These are phyloP conservation scores for Aspergillus quadrilineatus DNA, from an alignment of 2,329 filamentous ascomycete species.

Conservation along the genomic window DNA sequence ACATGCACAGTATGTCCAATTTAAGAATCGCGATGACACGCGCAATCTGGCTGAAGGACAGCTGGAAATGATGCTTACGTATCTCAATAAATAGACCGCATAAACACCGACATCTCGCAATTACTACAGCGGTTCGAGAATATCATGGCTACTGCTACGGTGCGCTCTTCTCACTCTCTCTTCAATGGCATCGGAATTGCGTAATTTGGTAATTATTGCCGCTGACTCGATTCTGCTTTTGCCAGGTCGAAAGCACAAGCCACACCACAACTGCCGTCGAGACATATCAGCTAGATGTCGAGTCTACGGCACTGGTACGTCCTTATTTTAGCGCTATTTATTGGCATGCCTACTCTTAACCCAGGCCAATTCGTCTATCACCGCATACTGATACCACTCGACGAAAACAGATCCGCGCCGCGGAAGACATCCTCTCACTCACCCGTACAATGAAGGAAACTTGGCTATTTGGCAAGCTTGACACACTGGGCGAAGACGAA, in stretches of 20 bases:
- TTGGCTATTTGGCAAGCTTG: conserved; percentile 65
- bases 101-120: conserved; percentile 46
- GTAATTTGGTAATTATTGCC: neutral
- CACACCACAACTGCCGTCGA: conserved; percentile 57
- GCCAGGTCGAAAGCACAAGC: conserved; percentile 51
- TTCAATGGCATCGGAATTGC: too few species aligned
- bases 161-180: conserved; percentile 26
- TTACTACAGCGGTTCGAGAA: conserved; percentile 56
- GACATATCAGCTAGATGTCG: conserved; percentile 58
- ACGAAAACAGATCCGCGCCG: conserved; percentile 53
- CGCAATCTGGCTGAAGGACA: neutral
- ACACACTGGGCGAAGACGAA: conserved; percentile 53
- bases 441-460: conserved; percentile 64
- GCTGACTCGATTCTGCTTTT: neutral
- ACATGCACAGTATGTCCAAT: conserved; percentile 17
- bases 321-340: neutral
- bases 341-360: neutral
- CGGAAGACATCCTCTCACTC: conserved; percentile 61
- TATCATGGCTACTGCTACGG: conserved; percentile 55
- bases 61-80: neutral
- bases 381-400: neutral
- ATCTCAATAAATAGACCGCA: conserved; percentile 36
- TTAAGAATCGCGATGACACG: neutral
- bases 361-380: neutral
- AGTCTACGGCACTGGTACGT: conserved; percentile 58